Conservation (phyloP, 257 asterid species). For the Solanum ossicruentum region DNA sequence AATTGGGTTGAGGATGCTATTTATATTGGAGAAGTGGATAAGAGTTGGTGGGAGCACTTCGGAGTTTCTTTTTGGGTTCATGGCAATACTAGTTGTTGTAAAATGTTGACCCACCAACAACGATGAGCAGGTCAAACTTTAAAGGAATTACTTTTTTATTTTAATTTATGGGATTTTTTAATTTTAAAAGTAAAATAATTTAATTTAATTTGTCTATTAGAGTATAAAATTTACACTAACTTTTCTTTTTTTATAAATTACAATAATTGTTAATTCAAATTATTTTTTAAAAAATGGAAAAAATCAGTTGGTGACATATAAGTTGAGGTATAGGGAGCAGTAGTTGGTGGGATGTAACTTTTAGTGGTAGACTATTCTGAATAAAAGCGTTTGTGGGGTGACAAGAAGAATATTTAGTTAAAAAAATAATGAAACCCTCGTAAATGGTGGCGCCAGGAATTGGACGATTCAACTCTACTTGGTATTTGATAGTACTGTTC, state of each 20-base stretch:
- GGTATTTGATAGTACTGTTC: not conserved
- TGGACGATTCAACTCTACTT: not conserved
- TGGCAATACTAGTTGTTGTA: not conserved
- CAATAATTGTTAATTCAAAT: too few relatives aligned
- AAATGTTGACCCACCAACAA: not conserved
- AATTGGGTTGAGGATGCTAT: not conserved
- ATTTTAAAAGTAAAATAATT: not conserved
- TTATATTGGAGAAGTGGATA: not conserved
- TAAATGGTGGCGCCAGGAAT: not conserved
- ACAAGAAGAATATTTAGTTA: not conserved
- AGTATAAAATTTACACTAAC: too few relatives aligned
- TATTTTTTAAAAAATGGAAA: too few relatives aligned
- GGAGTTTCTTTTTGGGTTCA: not conserved
- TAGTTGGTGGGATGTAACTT: not conserved
- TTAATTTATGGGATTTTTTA: too few relatives aligned
- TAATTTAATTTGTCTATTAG: too few relatives aligned
- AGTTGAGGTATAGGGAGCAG: accelerated
- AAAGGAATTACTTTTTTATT: accelerated
- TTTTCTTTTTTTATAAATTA: too few relatives aligned
- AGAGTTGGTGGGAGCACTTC: not conserved
- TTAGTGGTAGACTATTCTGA: not conserved
- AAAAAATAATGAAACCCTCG: not conserved
- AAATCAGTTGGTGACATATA: not conserved
- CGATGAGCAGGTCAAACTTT: not conserved
- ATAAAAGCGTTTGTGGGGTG: not conserved